phyloP scores from a whole-genome alignment of 805 yeast genomes.

The Vanderwaltozyma polyspora region DNA sequence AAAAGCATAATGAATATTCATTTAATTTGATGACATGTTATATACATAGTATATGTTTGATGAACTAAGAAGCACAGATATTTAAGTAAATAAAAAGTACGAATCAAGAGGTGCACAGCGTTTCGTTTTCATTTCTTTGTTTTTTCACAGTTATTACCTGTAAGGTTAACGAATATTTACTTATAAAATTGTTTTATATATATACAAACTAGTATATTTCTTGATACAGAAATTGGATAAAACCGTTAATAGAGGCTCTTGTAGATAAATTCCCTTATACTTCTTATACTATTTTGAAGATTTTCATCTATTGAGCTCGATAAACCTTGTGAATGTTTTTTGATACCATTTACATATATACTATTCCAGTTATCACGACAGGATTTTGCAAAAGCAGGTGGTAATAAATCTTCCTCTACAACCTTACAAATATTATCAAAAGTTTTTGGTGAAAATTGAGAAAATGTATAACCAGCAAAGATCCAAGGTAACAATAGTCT shows the following conservation, averaged over 20 bases:
- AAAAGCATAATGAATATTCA: no score
- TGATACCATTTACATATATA: not conserved
- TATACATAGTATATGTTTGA: no score
- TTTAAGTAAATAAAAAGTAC: no score
- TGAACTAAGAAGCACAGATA: no score
- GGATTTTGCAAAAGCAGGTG: conserved; percentile 7
- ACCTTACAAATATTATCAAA: conserved; percentile 10
- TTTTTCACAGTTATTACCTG: no score
- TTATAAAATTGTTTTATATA: no score
- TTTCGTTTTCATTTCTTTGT: no score
- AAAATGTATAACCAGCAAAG: conserved; percentile 14
- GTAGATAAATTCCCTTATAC: not conserved
- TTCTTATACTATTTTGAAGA: not conserved
- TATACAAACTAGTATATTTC: no score
- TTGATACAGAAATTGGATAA: no score
- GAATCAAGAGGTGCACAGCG: no score
- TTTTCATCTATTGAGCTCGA: not conserved
- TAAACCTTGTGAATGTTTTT: not conserved
- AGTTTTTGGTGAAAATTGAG: conserved; percentile 19
- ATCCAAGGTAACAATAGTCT: conserved; percentile 10
- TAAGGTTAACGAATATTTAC: no score
- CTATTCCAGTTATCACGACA: conserved; percentile 3
- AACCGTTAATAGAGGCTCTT: not conserved
- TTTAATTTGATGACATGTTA: no score
- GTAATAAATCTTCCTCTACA: conserved; percentile 12